Percentiles rank a stretch among this genome's conserved stretches.
phyloP scores from a whole-genome alignment of 192 early-diverging fungal species.

The Backusella sp. region DNA sequence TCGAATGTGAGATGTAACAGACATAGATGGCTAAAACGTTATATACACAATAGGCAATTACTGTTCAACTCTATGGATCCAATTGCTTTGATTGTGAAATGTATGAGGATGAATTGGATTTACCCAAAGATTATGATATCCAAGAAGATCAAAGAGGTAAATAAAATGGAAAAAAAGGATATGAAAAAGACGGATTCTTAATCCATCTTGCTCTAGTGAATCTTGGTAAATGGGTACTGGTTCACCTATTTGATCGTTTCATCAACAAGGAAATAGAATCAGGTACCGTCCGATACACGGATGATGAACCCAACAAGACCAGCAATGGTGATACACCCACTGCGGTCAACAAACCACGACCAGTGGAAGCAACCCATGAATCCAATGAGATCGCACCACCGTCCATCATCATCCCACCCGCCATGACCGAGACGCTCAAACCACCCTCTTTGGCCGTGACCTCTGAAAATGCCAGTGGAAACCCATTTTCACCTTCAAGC shows the following conservation, averaged over 20 bases:
- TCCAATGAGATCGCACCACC: neutral
- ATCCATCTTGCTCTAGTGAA: conserved; percentile 54
- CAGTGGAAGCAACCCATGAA: neutral
- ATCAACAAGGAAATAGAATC: conserved; percentile 28
- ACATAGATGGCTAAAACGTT: neutral
- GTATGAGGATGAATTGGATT: conserved; percentile 78
- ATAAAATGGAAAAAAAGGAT: neutral
- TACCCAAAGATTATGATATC: conserved; percentile 42
- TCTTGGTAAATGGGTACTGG: conserved; percentile 80
- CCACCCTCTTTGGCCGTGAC: neutral
- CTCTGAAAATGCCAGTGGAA: neutral
- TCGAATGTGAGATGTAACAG: neutral
- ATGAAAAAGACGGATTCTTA: neutral
- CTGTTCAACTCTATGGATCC: conserved; percentile 81
- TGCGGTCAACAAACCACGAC: neutral
- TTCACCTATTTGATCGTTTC: conserved; percentile 69
- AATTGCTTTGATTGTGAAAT: conserved; percentile 86
- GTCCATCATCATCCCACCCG: neutral
- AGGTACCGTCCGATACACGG: neutral
- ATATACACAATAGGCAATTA: conserved; percentile 51
- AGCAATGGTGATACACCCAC: neutral
- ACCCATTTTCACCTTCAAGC: neutral
- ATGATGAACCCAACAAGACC: neutral
- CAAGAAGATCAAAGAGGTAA: conserved; percentile 75
- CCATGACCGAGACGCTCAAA: neutral